A percentile compares a stretch with the other conserved stretches of the same genome.
These are phyloP conservation scores for Cladophialophora carrionii DNA, from an alignment of 2,329 filamentous ascomycete species.

Conservation along the genomic window DNA sequence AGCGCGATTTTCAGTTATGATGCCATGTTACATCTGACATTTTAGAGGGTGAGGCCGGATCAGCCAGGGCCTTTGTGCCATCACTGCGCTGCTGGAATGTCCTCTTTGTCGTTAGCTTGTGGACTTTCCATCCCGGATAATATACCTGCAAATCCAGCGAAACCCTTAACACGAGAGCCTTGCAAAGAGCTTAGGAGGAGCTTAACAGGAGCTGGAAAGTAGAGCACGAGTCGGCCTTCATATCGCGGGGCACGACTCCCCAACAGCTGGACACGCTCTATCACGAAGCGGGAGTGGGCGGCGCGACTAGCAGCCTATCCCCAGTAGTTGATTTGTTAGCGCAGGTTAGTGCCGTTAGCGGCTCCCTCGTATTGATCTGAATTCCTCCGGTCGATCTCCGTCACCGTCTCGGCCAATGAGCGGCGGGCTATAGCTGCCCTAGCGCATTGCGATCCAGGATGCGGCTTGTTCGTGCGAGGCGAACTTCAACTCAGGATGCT, in stretches of 20 bases:
- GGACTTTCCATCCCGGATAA: background rate
- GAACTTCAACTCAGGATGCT: slow-evolving; percentile 13
- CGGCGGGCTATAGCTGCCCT: background rate
- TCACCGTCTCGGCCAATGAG: background rate
- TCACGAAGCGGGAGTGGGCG: background rate
- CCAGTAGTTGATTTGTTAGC: background rate
- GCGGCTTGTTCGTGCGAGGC: background rate
- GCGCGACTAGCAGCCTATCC: background rate
- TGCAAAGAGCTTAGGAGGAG: background rate
- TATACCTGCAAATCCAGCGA: background rate
- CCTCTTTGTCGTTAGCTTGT: background rate
- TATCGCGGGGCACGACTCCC: background rate
- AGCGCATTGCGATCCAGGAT: background rate
- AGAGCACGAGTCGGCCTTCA: no score
- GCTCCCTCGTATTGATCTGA: background rate
- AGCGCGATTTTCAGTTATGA: slow-evolving; percentile 15
- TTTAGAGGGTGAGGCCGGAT: background rate
- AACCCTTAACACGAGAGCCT: background rate
- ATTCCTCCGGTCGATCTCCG: background rate
- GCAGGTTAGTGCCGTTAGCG: background rate
- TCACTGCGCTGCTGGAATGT: background rate
- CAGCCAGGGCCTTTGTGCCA: background rate
- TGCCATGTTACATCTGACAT: slow-evolving; percentile 20
- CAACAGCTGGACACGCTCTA: no score
- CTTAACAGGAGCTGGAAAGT: no score